Base-by-base conservation (phyloP, 495 filamentous ascomycete genomes). In the Penicillium flavigenum region DNA sequence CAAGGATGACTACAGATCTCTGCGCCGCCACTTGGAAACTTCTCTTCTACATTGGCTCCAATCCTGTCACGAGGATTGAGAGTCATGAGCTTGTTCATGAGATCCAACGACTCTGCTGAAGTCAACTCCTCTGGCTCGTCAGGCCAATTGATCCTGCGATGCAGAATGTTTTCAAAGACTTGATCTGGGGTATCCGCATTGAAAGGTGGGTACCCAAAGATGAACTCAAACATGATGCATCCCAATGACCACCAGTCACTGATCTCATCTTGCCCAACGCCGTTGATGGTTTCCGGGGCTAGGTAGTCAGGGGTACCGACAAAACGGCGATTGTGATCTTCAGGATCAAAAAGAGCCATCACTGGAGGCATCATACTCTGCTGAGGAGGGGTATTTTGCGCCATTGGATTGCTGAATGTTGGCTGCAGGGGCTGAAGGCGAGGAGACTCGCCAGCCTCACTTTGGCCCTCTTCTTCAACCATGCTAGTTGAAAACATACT, bases 241-340 rank as follows among this genome's bases (percentile, higher is more conserved):
- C 94, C 94, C 45, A 98, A 76, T 7, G 94, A 98, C 94, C 94
- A 98, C 94, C 94, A 98, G 82, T 98, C 94, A 70, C 94, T 97
- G 61, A 92, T 92, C 68, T 98, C 92, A 69, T 98, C 94, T 73
- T 98, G 94, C 0, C 92, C 91, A 58, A 89, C 82, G 48, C 94
- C 94, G 65, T 90, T 92, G 69, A 98, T 96, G 0, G 94, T 98
- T 70, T 98, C 94, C 2, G 94, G 94, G 2, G 94, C 93, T 17
- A 98, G 83, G 72, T 98, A 98, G 74, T 98, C 94, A 2, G 94
- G 94, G 1, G 94, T 98, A 39, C 94, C 94, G 17, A 98, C 94
- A 68, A 98, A 98, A 38, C 89, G 86, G 48, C 95, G 86, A 66
- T 90, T 93, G 57, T 85, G 92, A 63, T 98, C 94, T 65, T 95